Evolutionary conservation across 495 filamentous ascomycete species (phyloP).

Genomic region (Staphylotrichum longicolle): DNA sequence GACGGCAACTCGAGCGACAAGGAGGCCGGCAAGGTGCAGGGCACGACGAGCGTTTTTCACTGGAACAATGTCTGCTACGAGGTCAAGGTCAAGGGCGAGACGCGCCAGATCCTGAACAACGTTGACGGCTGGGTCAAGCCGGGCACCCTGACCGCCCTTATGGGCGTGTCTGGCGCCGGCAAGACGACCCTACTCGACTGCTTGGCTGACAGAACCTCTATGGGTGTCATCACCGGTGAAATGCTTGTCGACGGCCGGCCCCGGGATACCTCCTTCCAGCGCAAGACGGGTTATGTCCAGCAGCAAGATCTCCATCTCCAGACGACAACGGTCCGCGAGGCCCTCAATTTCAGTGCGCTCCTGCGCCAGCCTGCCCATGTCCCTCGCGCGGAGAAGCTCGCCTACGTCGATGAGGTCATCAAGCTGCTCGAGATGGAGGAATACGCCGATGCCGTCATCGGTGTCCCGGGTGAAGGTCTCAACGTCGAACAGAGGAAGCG

Average conservation of each 20-base stretch:
- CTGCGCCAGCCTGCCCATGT: conserved; percentile 76
- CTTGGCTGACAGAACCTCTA: conserved; percentile 74
- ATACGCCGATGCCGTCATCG: conserved; percentile 83
- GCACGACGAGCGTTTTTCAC: conserved; percentile 67
- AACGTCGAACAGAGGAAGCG: conserved; percentile 92
- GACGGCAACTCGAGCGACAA: conserved; percentile 50
- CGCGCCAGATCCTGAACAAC: conserved; percentile 73
- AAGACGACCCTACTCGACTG: conserved; percentile 74
- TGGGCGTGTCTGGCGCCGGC: conserved; percentile 73
- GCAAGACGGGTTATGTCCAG: conserved; percentile 93
- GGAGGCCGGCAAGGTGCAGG: conserved; percentile 50
- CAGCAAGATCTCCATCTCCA: conserved; percentile 91
- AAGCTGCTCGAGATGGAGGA: conserved; percentile 84
- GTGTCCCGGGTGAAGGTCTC: conserved; percentile 82
- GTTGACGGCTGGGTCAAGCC: conserved; percentile 92
- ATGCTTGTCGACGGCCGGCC: conserved; percentile 79
- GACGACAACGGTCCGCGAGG: conserved; percentile 83
- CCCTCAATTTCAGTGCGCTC: conserved; percentile 77
- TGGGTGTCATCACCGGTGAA: conserved; percentile 82
- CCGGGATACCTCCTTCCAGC: conserved; percentile 79
- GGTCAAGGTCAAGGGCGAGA: conserved; percentile 78
- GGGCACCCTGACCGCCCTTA: conserved; percentile 84
- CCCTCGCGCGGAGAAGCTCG: conserved; percentile 70
- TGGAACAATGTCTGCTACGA: conserved; percentile 87
- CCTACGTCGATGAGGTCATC: conserved; percentile 88